Evolutionary conservation across 805 yeast species (phyloP).

Genomic region (Ogataea henricii): DNA sequence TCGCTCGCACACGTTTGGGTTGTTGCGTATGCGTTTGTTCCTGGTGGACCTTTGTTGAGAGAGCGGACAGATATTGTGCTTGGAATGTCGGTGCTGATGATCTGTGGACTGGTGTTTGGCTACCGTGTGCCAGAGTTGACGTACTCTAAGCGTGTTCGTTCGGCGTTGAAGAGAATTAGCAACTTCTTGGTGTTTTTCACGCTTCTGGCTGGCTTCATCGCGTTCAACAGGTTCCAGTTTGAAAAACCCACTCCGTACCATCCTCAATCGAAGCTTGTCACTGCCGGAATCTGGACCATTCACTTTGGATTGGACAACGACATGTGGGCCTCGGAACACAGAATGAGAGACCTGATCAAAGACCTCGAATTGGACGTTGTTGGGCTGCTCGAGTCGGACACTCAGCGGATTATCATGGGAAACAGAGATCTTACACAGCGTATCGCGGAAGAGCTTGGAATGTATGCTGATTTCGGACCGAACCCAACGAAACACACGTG

Average conservation of each 20-base stretch:
- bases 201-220: slow-evolving; percentile 50
- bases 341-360: slow-evolving; percentile 79
- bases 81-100: slow-evolving; percentile 50
- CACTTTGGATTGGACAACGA: slow-evolving; percentile 97
- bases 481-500: slow-evolving; percentile 98
- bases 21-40: slow-evolving; percentile 98
- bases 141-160: slow-evolving; percentile 9
- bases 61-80: slow-evolving; percentile 85
- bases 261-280: slow-evolving; percentile 69
- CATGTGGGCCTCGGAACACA: slow-evolving; percentile 94
- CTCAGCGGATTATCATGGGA: slow-evolving; percentile 92
- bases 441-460: slow-evolving; percentile 87
- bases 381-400: slow-evolving; percentile 90
- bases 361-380: slow-evolving; percentile 91
- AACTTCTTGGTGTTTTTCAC: slow-evolving; percentile 38
- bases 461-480: slow-evolving; percentile 97
- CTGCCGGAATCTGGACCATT: slow-evolving; percentile 98
- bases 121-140: slow-evolving; percentile 29
- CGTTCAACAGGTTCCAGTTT: slow-evolving; percentile 58
- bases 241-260: slow-evolving; percentile 67
- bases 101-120: slow-evolving; percentile 52
- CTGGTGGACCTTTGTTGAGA: slow-evolving; percentile 84
- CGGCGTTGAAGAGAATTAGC: slow-evolving; percentile 21
- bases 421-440: slow-evolving; percentile 91
- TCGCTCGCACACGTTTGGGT: slow-evolving; percentile 91